phyloP scores from a whole-genome alignment of 352 stramenopile species.

The Pythium angustatum region DNA sequence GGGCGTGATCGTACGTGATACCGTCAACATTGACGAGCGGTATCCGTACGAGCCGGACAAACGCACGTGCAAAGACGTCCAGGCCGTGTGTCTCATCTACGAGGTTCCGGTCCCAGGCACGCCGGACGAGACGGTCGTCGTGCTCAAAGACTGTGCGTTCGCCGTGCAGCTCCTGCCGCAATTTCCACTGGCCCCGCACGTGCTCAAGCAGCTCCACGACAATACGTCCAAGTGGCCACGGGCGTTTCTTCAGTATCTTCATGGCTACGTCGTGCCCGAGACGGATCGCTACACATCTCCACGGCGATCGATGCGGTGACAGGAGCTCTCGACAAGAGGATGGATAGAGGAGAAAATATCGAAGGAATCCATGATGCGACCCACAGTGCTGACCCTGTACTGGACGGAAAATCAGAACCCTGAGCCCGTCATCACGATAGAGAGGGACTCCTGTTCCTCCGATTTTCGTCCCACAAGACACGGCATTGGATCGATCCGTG shows the following conservation, averaged over 20 bases:
- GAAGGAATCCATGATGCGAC: too few relatives aligned
- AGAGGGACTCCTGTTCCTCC: too few relatives aligned
- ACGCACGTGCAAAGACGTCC: conserved; percentile 20
- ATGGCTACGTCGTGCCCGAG: not conserved
- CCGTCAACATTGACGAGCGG: conserved; percentile 45
- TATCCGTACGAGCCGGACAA: conserved; percentile 40
- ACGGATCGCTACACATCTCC: too few relatives aligned
- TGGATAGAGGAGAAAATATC: too few relatives aligned
- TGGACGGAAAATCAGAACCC: too few relatives aligned
- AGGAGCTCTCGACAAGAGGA: too few relatives aligned
- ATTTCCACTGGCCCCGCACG: not conserved
- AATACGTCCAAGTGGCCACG: conserved; percentile 13
- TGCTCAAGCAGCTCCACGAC: not conserved
- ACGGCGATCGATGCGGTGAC: too few relatives aligned
- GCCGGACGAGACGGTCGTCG: conserved; percentile 3
- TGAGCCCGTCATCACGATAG: too few relatives aligned
- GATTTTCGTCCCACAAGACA: too few relatives aligned
- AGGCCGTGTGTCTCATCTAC: not conserved
- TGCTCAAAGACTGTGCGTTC: conserved; percentile 15
- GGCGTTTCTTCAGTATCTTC: conserved; percentile 8
- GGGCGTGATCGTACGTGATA: conserved; percentile 35
- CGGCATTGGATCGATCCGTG: too few relatives aligned
- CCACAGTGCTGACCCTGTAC: too few relatives aligned
- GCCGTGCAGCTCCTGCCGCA: conserved; percentile 5
- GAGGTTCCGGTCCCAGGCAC: not conserved